Base-by-base conservation (phyloP, 2,329 filamentous ascomycete genomes). In the Coniochaeta prunicola region DNA sequence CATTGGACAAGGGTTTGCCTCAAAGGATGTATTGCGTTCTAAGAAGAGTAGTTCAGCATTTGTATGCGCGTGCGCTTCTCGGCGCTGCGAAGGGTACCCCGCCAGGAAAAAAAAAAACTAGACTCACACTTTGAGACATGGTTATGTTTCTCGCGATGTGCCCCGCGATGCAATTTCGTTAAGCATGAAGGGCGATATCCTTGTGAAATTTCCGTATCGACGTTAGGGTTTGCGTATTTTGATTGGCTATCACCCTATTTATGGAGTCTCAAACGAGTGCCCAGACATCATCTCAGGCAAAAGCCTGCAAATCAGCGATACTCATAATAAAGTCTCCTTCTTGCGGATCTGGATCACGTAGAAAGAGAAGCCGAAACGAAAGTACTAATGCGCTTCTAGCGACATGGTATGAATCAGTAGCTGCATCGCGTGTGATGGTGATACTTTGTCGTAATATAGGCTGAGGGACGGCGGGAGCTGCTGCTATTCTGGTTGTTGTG, bases 1-100 rank as follows among this genome's bases (percentile, higher is more conserved):
- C 76, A 78, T 28, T 81, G 73, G 30, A 77, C 72, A 56, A 77
- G 73, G 60, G 75, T 73, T 62, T 72, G 64, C 66, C 63, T 59
- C 19, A 66, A 58, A 17, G 40, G 34, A 9, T 19, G 28, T 13
- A 34, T 55, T 48, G 53, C 30, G 42, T 48, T 30, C 59, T 56
- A 28, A 38, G 40, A 28, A 38, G 40, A 45, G 19, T 13, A 9
- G 40, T 45, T 45, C 21, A 19, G 12, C 3, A 19, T 21, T 19
- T 45, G n/a, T 3, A 28, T 50, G 45, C 24, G 30, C 15, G 45
- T 50, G 30, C 24, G 21, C 24, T 50, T 15, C 45, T 2, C n/a
- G n/a, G n/a, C n/a, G n/a, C n/a, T n/a, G n/a, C n/a, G n/a, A n/a
- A 26, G 24, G 45, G 21, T 40, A 56, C 54, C 54, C 54, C 54